A percentile compares a stretch with the other conserved stretches of the same genome.
Conservation (phyloP, 805 yeast species). For the Yarrowia hollandica region DNA sequence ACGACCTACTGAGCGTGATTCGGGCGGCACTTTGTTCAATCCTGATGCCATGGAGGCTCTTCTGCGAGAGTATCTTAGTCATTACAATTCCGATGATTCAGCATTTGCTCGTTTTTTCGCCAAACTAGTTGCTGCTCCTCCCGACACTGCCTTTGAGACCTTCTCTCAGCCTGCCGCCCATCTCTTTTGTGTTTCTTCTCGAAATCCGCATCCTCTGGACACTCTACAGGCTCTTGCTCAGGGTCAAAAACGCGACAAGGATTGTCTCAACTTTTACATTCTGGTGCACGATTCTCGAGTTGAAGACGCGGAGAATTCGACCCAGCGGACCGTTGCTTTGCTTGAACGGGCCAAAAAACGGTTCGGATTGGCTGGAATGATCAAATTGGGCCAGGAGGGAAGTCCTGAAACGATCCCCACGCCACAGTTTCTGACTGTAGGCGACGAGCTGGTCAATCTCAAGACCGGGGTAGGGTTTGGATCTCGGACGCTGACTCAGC, state of each 20-base stretch:
- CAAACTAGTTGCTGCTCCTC: slow-evolving; percentile 57
- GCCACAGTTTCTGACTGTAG: slow-evolving; percentile 5
- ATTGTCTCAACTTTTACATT: slow-evolving; percentile 57
- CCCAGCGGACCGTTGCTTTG: slow-evolving; percentile 35
- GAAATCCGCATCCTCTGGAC: slow-evolving; percentile 60
- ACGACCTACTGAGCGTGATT: slow-evolving; percentile 44
- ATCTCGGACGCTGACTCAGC: slow-evolving; percentile 10
- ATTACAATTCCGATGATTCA: slow-evolving; percentile 22
- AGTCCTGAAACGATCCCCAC: not conserved
- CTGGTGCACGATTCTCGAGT: slow-evolving; percentile 51
- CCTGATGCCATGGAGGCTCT: slow-evolving; percentile 30
- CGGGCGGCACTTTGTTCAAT: slow-evolving; percentile 16
- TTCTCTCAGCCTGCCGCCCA: slow-evolving; percentile 85
- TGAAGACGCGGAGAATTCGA: slow-evolving; percentile 47
- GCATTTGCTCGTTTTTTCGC: slow-evolving; percentile 52
- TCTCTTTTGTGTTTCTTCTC: slow-evolving; percentile 61
- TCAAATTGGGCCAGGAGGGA: slow-evolving; percentile 28
- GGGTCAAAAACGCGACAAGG: slow-evolving; percentile 52
- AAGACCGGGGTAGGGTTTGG: slow-evolving; percentile 31
- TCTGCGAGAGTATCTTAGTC: slow-evolving; percentile 29
- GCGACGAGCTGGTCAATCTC: slow-evolving; percentile 26
- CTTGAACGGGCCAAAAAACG: slow-evolving; percentile 46
- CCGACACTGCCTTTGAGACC: slow-evolving; percentile 75
- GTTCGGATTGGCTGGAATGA: slow-evolving; percentile 38
- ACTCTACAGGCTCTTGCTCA: slow-evolving; percentile 53